phyloP scores from a whole-genome alignment of 257 asterid genomes.

The Striga asiatica region DNA sequence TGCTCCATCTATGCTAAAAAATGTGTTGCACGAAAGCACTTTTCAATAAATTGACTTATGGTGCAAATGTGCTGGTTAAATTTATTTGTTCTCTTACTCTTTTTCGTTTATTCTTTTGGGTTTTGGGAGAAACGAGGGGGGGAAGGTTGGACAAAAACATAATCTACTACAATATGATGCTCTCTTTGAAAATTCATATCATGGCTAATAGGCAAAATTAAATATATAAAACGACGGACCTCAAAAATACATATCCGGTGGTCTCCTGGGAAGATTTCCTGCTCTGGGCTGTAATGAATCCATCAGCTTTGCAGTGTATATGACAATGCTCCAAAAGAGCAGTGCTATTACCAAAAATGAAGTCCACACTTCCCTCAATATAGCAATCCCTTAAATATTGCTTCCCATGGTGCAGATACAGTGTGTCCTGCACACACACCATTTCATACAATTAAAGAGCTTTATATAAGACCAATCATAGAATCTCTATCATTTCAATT shows the following conservation, averaged over 20 bases:
- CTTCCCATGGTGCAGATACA: constrained; percentile 86
- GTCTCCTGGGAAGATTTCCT: constrained; percentile 92
- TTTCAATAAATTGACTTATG: too few species aligned
- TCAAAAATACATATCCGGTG: constrained; percentile 83
- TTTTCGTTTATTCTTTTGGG: too few species aligned
- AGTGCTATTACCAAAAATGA: constrained; percentile 96
- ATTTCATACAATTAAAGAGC: background rate
- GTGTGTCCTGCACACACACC: constrained; percentile 56
- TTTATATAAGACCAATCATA: background rate
- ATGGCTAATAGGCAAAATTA: background rate
- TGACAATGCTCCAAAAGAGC: constrained; percentile 95
- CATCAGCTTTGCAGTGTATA: constrained; percentile 83
- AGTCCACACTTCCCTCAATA: constrained; percentile 92
- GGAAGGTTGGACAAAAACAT: too few species aligned
- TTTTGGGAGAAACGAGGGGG: too few species aligned
- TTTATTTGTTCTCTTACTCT: too few species aligned
- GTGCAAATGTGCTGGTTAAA: too few species aligned
- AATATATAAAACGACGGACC: constrained; percentile 37
- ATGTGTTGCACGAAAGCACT: too few species aligned
- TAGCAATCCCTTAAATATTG: constrained; percentile 87
- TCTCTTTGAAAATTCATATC: background rate
- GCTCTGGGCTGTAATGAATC: constrained; percentile 85
- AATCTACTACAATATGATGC: background rate
- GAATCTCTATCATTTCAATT: background rate
- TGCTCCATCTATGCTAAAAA: background rate